Conservation (phyloP, 768 basidiomycete species). For the Tylopilus cervinicoccineus region DNA sequence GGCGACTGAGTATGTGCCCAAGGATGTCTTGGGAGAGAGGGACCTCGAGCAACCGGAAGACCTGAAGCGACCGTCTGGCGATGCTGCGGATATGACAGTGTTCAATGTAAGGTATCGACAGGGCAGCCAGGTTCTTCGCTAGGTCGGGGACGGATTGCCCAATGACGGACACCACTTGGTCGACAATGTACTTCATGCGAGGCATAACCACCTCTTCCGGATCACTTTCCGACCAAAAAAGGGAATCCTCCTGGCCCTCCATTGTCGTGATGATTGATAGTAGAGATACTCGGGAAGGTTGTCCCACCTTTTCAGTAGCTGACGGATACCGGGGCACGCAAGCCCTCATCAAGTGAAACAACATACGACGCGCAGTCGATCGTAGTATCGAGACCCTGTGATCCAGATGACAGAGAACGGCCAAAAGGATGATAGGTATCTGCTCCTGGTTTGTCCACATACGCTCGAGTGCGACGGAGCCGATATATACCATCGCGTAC, state of each 20-base stretch:
- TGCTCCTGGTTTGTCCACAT: conserved; percentile 71
- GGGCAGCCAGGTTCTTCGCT: conserved; percentile 70
- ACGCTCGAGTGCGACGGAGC: conserved; percentile 70
- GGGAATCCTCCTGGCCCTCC: conserved; percentile 51
- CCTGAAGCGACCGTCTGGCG: conserved; percentile 85
- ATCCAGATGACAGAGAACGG: conserved; percentile 78
- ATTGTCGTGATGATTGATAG: conserved; percentile 50
- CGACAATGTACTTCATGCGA: conserved; percentile 67
- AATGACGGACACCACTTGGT: conserved; percentile 62
- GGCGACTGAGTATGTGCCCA: conserved; percentile 72
- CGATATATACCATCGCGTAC: conserved; percentile 82
- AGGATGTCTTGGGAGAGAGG: conserved; percentile 67
- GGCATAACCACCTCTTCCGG: conserved; percentile 48
- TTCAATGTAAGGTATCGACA: conserved; percentile 82
- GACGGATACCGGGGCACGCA: conserved; percentile 79
- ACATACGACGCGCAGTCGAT: conserved; percentile 66
- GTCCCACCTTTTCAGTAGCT: conserved; percentile 52
- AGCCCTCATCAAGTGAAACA: conserved; percentile 80
- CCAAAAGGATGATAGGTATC: conserved; percentile 73
- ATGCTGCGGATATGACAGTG: conserved; percentile 81
- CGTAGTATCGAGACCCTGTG: conserved; percentile 69
- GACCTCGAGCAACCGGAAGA: conserved; percentile 81
- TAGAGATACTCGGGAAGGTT: conserved; percentile 45
- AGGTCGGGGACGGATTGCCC: conserved; percentile 68
- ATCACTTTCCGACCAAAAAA: conserved; percentile 76